phyloP scores from a whole-genome alignment of 495 filamentous ascomycete species.

The Glarea lozoyensis region DNA sequence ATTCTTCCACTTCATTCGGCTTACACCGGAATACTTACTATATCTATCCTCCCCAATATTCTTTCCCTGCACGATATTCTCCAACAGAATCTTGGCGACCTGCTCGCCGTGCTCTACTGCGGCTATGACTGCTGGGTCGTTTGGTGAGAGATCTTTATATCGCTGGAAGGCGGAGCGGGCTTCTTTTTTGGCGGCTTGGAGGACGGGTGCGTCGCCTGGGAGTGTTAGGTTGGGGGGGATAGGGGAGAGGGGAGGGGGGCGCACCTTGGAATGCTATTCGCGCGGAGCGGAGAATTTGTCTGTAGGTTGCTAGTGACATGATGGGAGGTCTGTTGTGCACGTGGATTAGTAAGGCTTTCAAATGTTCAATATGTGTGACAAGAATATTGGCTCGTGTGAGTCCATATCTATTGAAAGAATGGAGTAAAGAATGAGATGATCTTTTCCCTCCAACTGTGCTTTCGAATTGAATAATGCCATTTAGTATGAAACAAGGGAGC shows the following conservation, averaged over 20 bases:
- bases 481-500: no score
- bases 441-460: no score
- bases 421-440: no score
- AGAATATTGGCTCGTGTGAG: no score
- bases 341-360: background rate
- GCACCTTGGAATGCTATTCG: conserved; percentile 77
- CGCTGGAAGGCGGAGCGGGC: conserved; percentile 64
- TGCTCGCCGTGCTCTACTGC: conserved; percentile 72
- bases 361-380: no score
- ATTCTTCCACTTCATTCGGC: background rate
- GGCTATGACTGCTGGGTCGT: conserved; percentile 35
- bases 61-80: conserved; percentile 84
- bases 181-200: conserved; percentile 58
- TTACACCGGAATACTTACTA: conserved; percentile 39
- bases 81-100: conserved; percentile 66
- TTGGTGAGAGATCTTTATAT: conserved; percentile 47
- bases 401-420: no score
- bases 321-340: background rate
- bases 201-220: conserved; percentile 55
- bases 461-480: no score
- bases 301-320: conserved; percentile 73
- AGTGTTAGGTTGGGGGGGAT: conserved; percentile 1
- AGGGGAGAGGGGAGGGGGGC: conserved; percentile 1
- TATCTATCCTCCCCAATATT: conserved; percentile 50
- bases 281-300: conserved; percentile 73